Percentiles rank a stretch among this genome's conserved stretches.
phyloP scores from a whole-genome alignment of 2,329 filamentous ascomycete genomes.

The Microdochium bolleyi region DNA sequence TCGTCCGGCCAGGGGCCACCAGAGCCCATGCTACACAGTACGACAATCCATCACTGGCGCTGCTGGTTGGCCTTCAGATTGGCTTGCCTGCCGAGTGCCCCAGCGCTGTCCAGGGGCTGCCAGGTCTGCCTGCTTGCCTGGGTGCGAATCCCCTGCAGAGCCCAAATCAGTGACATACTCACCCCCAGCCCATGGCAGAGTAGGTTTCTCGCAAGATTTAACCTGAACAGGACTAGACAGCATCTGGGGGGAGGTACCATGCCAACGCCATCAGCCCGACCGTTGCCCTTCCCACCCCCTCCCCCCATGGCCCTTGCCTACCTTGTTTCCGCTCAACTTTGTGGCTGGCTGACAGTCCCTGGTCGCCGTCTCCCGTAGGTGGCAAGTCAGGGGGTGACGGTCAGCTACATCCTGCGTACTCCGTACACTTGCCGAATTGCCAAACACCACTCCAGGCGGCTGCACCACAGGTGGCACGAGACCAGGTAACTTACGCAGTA shows the following conservation, averaged over 20 bases:
- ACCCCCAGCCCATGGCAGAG: neutral
- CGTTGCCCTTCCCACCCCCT: neutral
- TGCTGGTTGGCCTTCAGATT: neutral
- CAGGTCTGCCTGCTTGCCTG: neutral
- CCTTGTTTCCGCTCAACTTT: neutral
- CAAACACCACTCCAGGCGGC: too few relatives aligned
- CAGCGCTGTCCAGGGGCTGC: neutral
- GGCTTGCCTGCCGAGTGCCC: neutral
- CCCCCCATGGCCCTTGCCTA: neutral
- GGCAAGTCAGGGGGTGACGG: too few relatives aligned
- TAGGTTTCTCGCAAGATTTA: neutral
- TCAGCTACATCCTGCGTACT: too few relatives aligned
- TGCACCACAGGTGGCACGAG: too few relatives aligned
- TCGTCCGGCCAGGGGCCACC: too few relatives aligned
- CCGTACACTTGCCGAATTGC: too few relatives aligned
- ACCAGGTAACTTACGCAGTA: too few relatives aligned
- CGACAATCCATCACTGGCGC: neutral
- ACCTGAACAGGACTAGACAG: neutral
- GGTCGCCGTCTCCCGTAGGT: too few relatives aligned
- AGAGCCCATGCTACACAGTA: neutral
- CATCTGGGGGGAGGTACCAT: too few relatives aligned
- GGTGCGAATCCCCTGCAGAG: too few relatives aligned
- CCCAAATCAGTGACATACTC: too few relatives aligned
- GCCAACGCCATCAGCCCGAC: neutral
- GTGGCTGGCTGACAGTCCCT: too few relatives aligned